Base-by-base conservation (phyloP, 345 rosid genomes). In the Rhodamnia rubescens region DNA sequence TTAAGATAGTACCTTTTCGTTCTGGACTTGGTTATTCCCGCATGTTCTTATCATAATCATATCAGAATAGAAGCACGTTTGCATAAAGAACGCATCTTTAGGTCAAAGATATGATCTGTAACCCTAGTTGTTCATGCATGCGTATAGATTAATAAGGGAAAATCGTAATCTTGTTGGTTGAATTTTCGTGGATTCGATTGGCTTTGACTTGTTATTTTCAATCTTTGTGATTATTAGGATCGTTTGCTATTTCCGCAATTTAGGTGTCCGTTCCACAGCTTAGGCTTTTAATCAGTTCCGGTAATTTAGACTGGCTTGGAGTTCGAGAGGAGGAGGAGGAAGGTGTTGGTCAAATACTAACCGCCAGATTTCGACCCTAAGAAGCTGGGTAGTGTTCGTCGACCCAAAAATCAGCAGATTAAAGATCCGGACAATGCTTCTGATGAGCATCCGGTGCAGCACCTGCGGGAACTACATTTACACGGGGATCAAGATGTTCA, bases 361-460 rank as follows among this genome's bases (percentile, higher is more conserved):
- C 98, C 95, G 11, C 98, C 98, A 78, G 99, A 96, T 82, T 97
- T 95, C 85, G 96, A 97, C 53, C 99, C 98, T 12, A 74, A 94
- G 64, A 96, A 94, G 93, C 89, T 97, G 59, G 96, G 94, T 0
- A 89, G 96, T 89, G 87, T 86, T 80, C 88, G 94, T 75, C 89
- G 95, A 55, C 96, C 96, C 1, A 95, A 93, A 93, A 95, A 97
- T 54, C 96, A 90, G 81, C 98, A 95, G 87, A 36, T 36, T 36
- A 36, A 36, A 36, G 40, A 95, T 95, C 36, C 94, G 98, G 8
- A 95, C 94, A 96, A 95, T 95, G 98, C 96, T 96, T 90, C 98
- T 98, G 0, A 97, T 97, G 98, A 97, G 99, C 88, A 95, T 97
- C 21, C 95, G 98, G 13, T 97, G 98, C 90, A 87, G 90, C 52